Conservation (phyloP, 495 filamentous ascomycete species). For the Lentithecium fluviatile region DNA sequence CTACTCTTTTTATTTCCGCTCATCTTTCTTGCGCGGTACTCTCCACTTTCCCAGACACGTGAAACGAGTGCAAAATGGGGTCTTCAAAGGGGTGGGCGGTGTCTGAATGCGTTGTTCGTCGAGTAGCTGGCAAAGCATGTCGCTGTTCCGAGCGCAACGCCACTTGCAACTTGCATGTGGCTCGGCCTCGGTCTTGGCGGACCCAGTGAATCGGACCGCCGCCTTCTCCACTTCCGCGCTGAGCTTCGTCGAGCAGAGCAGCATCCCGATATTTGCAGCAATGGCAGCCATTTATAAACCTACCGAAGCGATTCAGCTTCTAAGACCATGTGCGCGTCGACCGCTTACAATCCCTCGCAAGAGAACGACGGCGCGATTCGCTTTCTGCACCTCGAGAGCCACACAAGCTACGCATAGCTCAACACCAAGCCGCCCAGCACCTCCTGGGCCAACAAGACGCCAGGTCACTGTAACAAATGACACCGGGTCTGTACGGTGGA, state of each 20-base stretch:
- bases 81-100: no score
- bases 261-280: no score
- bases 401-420: conserved; percentile 57
- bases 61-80: no score
- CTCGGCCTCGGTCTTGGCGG: no score
- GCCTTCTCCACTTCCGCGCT: background rate
- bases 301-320: conserved; percentile 20
- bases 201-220: background rate
- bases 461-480: conserved; percentile 76
- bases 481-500: conserved; percentile 77
- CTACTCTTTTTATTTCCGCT: conserved; percentile 31
- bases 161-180: no score
- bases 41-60: no score
- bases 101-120: no score
- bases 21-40: conserved; percentile 9
- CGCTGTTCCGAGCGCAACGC: no score
- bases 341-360: background rate
- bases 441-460: conserved; percentile 22
- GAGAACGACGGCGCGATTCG: background rate
- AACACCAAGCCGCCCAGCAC: background rate
- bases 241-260: background rate
- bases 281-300: conserved; percentile 17
- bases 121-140: background rate
- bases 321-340: conserved; percentile 1
- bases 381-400: conserved; percentile 6